phyloP scores from a whole-genome alignment of 1,139 yeast species.

The Pichia sp. region DNA sequence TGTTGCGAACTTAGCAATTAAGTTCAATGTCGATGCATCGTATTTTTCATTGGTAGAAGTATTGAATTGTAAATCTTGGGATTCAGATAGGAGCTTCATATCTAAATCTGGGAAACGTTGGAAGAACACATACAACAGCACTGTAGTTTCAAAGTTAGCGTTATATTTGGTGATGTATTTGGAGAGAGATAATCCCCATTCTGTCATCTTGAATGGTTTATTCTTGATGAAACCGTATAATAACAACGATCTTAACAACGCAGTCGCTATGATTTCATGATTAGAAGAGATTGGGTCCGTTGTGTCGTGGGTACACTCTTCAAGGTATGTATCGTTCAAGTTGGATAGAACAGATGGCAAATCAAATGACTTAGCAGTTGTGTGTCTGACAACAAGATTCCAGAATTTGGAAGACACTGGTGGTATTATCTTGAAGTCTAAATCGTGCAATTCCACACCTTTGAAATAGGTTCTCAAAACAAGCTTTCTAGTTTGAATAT shows the following conservation, averaged over 20 bases:
- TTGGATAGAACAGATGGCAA: constrained; percentile 24
- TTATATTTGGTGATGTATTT: constrained; percentile 20
- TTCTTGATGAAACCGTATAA: constrained; percentile 53
- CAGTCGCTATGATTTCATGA: constrained; percentile 60
- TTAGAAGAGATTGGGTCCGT: constrained; percentile 38
- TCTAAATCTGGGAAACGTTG: constrained; percentile 31
- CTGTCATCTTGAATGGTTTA: constrained; percentile 42
- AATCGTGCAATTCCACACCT: constrained; percentile 40
- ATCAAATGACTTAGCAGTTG: constrained; percentile 31
- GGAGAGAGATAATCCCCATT: constrained; percentile 55
- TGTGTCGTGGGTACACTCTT: constrained; percentile 21
- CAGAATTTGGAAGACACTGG: constrained; percentile 21
- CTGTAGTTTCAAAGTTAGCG: constrained; percentile 34
- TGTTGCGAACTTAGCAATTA: constrained; percentile 30
- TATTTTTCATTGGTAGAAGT: constrained; percentile 4
- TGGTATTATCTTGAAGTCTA: constrained; percentile 47
- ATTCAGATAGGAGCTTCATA: constrained; percentile 21
- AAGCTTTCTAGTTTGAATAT: constrained; percentile 76
- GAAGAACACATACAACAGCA: constrained; percentile 48
- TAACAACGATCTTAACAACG: constrained; percentile 56
- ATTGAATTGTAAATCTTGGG: constrained; percentile 9
- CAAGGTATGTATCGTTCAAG: constrained; percentile 24
- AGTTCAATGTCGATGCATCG: constrained; percentile 12
- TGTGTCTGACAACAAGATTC: constrained; percentile 26
- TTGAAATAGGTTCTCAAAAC: constrained; percentile 61